Evolutionary conservation across 768 basidiomycete species (phyloP), one percentile per base, ranked within the genome.

Genomic region (Tylopilus subfusipes): DNA sequence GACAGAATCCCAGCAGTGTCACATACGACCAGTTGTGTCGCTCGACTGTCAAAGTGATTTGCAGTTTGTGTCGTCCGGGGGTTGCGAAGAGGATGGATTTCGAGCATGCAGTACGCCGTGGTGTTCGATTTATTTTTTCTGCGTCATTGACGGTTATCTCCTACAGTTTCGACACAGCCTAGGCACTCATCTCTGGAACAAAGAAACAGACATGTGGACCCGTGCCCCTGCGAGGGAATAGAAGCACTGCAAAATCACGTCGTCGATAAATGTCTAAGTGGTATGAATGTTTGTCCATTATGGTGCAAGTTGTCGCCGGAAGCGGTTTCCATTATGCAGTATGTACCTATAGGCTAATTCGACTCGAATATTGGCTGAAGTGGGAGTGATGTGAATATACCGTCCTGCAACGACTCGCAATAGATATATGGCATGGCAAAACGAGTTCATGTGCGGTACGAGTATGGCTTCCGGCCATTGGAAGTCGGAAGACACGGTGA

Each of bases 281-380:
- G 30, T 27, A 13, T 43, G 11, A 12, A 18, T 16, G 42, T 42
- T 18, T 25, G 24, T 21, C 40, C 40, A 44, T 11, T 29, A 44
- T 44, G 43, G 25, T 13, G 44, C 4, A 16, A 18, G n/a, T 22
- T 42, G 18, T 42, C 22, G 22, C 31, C 31, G 19, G 18, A 29
- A 30, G 36, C 43, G 2, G 33, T 27, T 49, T 50, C 42, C 47
- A 63, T 63, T 63, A 63, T 52, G 61, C 46, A 55, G 36, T 29
- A 45, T 48, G 42, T 62, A 50, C 50, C 34, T 66, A 40, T 63
- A 63, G 6, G 54, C 29, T 51, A 57, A 50, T 7, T 33, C 42
- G 44, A 39, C 52, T 48, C 22, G 19, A 55, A 44, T 45, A 51
- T 53, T 44, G 53, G 10, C 47, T 54, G 48, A 40, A 42, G 46